Evolutionary conservation across 805 yeast species (phyloP).

Genomic region (Huiozyma sinensis): DNA sequence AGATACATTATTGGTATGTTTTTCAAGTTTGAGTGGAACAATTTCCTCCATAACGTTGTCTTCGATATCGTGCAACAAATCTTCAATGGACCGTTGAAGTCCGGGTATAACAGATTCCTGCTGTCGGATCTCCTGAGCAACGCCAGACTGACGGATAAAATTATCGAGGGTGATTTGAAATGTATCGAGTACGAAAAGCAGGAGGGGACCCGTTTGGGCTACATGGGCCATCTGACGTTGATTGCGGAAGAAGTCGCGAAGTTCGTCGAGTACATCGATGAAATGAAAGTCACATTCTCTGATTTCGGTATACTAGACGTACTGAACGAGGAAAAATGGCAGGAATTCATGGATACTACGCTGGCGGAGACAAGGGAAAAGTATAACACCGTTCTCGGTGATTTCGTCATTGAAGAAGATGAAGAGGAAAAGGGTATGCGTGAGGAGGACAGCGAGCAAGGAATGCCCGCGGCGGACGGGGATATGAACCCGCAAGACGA

Average conservation of each 20-base stretch:
- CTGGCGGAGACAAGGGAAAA: constrained; percentile 85
- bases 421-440: constrained; percentile 4
- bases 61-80: constrained; percentile 76
- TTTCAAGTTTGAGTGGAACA: constrained; percentile 68
- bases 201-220: constrained; percentile 69
- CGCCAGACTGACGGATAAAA: constrained; percentile 46
- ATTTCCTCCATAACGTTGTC: constrained; percentile 74
- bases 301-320: constrained; percentile 17
- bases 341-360: constrained; percentile 67
- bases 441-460: constrained; percentile 8
- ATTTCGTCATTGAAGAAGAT: constrained; percentile 35
- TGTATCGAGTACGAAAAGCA: constrained; percentile 51
- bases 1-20: constrained; percentile 53
- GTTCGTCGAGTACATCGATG: constrained; percentile 44
- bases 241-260: constrained; percentile 95
- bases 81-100: constrained; percentile 58
- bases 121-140: constrained; percentile 51
- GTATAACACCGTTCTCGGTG: constrained; percentile 88
- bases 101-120: constrained; percentile 58
- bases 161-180: constrained; percentile 50
- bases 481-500: constrained; percentile 49
- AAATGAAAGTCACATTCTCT: constrained; percentile 22
- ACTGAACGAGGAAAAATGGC: constrained; percentile 43
- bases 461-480: constrained; percentile 31
- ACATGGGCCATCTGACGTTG: constrained; percentile 89